Percentiles rank a stretch among this genome's conserved stretches.
phyloP scores from a whole-genome alignment of 148 eudicot genomes.

The Chenopodium quinoa region DNA sequence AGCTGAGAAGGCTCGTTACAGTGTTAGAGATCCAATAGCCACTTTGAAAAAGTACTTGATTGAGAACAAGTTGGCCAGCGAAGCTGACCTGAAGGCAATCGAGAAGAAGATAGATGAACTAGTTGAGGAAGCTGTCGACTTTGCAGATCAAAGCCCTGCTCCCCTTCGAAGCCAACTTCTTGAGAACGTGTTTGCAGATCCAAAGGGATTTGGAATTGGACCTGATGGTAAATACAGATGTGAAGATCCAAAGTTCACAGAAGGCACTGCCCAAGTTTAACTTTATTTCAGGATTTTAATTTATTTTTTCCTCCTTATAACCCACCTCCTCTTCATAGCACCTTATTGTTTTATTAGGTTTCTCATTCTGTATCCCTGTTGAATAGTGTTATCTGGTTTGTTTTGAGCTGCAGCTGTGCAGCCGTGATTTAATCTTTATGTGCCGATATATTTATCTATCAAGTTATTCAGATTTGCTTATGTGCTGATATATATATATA shows the following conservation, averaged over 20 bases:
- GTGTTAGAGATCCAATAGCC: constrained; percentile 79
- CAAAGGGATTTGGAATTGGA: constrained; percentile 92
- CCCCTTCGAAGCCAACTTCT: constrained; percentile 78
- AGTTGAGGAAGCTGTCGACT: constrained; percentile 84
- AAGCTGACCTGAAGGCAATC: constrained; percentile 72
- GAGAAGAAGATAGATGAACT: constrained; percentile 82
- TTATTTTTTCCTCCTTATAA: not conserved
- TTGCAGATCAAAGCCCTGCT: constrained; percentile 71
- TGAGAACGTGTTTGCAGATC: constrained; percentile 90
- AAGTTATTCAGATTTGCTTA: not conserved
- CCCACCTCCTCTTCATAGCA: not conserved
- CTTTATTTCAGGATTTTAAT: not conserved
- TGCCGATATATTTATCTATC: not conserved
- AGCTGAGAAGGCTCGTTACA: constrained; percentile 87
- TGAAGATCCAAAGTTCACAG: constrained; percentile 94
- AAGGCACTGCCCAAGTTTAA: constrained; percentile 95
- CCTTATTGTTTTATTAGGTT: constrained; percentile 4
- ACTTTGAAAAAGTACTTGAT: constrained; percentile 66
- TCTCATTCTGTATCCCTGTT: constrained; percentile 17
- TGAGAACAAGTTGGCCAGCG: constrained; percentile 72
- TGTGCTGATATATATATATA: not conserved
- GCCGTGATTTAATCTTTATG: not conserved
- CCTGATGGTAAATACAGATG: constrained; percentile 95
- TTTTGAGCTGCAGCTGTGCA: not conserved
- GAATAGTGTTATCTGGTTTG: constrained; percentile 3